Percentiles rank a stretch among this genome's conserved stretches.
Conservation (phyloP, 768 basidiomycete species). For the Clitopilus hobsonii region DNA sequence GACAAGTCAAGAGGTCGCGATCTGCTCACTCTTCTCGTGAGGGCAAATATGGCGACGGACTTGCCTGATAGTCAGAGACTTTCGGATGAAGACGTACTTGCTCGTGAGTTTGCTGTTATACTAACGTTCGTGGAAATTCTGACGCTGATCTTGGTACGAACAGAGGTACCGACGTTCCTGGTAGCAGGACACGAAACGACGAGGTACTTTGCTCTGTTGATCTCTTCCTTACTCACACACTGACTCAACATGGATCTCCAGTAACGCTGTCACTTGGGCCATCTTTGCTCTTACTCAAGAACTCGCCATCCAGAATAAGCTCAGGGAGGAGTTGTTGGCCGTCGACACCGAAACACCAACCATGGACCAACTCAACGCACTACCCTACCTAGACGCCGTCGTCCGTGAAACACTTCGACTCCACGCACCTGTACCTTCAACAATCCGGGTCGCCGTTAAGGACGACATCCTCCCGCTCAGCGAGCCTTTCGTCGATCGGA, state of each 20-base stretch:
- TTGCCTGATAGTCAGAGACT: slow-evolving; percentile 36
- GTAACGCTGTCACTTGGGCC: slow-evolving; percentile 52
- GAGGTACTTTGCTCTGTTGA: slow-evolving; percentile 18
- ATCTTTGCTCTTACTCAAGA: slow-evolving; percentile 49
- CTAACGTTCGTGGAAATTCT: neutral
- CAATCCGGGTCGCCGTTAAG: slow-evolving; percentile 37
- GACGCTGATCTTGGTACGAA: neutral
- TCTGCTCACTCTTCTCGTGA: slow-evolving; percentile 39
- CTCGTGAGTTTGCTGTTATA: slow-evolving; percentile 18
- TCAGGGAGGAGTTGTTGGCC: slow-evolving; percentile 52
- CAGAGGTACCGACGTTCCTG: slow-evolving; percentile 47
- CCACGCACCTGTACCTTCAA: slow-evolving; percentile 44
- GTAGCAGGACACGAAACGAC: slow-evolving; percentile 47
- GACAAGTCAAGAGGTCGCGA: slow-evolving; percentile 32
- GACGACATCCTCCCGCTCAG: slow-evolving; percentile 51
- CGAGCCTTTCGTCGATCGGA: slow-evolving; percentile 36
- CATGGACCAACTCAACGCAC: slow-evolving; percentile 63
- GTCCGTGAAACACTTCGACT: slow-evolving; percentile 57
- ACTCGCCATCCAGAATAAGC: slow-evolving; percentile 43
- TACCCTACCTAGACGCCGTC: slow-evolving; percentile 69
- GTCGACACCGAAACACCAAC: slow-evolving; percentile 52
- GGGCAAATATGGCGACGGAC: slow-evolving; percentile 51
- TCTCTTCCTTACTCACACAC: neutral
- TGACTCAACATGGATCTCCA: too few relatives aligned
- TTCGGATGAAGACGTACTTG: slow-evolving; percentile 44